Evolutionary conservation across 129 eudicot genomes (phyloP).

Genomic region (Saposhnikovia divaricata): DNA sequence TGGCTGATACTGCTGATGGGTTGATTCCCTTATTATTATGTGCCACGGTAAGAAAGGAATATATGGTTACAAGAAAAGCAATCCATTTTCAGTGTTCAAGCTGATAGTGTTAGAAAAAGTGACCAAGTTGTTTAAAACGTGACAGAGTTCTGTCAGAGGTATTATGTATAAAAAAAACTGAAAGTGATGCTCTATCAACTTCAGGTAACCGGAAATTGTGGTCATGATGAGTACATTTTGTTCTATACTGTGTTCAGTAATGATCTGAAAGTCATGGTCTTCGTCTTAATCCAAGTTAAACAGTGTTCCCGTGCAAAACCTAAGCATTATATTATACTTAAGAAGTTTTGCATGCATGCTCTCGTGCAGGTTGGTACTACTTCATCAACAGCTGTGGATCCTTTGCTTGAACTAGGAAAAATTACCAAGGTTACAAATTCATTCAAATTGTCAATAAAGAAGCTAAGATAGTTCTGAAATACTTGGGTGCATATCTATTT

Average conservation of each 20-base stretch:
- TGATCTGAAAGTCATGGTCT: background rate
- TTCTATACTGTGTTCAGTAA: background rate
- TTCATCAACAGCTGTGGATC: slow-evolving; percentile 96
- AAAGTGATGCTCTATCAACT: background rate
- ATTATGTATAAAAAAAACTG: background rate
- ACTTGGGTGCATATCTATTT: background rate
- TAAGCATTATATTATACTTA: background rate
- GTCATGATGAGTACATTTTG: background rate
- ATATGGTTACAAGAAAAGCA: background rate
- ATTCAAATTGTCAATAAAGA: background rate
- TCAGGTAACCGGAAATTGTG: background rate
- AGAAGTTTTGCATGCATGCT: background rate
- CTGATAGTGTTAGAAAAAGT: background rate
- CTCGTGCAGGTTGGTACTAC: slow-evolving; percentile 76
- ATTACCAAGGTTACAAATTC: slow-evolving; percentile 50
- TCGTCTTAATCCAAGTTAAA: background rate
- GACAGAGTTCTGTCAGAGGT: background rate
- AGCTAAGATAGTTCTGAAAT: background rate
- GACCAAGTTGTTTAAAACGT: background rate
- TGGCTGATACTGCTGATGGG: slow-evolving; percentile 56
- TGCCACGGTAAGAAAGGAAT: slow-evolving; percentile 72
- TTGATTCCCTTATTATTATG: slow-evolving; percentile 79
- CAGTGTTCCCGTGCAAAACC: background rate
- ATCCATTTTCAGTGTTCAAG: background rate
- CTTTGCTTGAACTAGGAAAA: slow-evolving; percentile 69